These are phyloP conservation scores for Hemerocallis citrina DNA, from an alignment of 106 monocot genomes.

Conservation along the genomic window DNA sequence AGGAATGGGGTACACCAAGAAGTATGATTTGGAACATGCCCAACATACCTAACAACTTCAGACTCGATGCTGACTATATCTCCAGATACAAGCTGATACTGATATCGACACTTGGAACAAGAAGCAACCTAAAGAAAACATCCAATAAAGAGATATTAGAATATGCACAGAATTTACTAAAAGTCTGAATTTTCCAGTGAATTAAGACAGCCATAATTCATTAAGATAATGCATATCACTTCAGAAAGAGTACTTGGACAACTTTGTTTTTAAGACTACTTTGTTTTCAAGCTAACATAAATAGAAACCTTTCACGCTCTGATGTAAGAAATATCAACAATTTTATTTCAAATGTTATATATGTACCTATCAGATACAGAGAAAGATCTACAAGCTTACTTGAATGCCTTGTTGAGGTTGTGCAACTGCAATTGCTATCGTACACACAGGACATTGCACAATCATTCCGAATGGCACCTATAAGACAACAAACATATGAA, in stretches of 20 bases:
- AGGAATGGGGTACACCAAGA: too few relatives aligned
- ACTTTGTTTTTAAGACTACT: too few relatives aligned
- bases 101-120: constrained; percentile 87
- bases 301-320: background rate
- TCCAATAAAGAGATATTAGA: constrained; percentile 1
- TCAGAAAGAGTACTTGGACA: too few relatives aligned
- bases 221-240: too few relatives aligned
- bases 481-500: too few relatives aligned
- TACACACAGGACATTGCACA: constrained; percentile 66
- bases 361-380: too few relatives aligned
- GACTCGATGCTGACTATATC: constrained; percentile 73
- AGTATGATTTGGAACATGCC: too few relatives aligned
- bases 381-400: constrained; percentile 23
- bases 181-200: too few relatives aligned
- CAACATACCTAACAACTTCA: constrained; percentile 96
- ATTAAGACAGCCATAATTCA: too few relatives aligned
- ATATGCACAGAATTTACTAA: too few relatives aligned
- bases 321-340: too few relatives aligned
- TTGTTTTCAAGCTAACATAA: background rate
- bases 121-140: constrained; percentile 61
- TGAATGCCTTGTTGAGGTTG: constrained; percentile 87
- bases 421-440: constrained; percentile 76
- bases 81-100: constrained; percentile 94
- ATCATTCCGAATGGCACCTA: constrained; percentile 82
- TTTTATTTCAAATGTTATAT: background rate